These are phyloP conservation scores for Claviceps monticola DNA, from an alignment of 2,329 filamentous ascomycete species.

Conservation along the genomic window DNA sequence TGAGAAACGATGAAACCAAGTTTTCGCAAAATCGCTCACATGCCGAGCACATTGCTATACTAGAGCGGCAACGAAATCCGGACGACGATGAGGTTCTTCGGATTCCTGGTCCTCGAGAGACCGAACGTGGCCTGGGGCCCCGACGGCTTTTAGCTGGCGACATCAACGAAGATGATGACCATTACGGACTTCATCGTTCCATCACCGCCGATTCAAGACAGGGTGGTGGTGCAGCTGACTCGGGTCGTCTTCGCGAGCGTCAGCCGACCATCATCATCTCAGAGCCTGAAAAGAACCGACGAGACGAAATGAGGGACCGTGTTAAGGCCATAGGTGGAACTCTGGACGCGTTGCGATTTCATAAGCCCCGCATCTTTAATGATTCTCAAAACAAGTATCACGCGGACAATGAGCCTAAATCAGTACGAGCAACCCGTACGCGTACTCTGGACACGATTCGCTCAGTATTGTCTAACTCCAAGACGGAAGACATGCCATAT, in stretches of 20 bases:
- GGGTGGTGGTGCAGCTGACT: constrained; percentile 10
- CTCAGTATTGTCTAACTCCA: constrained; percentile 39
- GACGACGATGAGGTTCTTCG: constrained; percentile 62
- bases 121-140: constrained; percentile 67
- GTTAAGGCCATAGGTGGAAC: constrained; percentile 26
- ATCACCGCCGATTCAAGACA: constrained; percentile 14
- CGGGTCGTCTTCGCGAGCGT: constrained; percentile 19
- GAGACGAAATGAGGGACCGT: constrained; percentile 27
- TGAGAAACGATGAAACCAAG: constrained; percentile 33
- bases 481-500: constrained; percentile 61
- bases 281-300: constrained; percentile 35
- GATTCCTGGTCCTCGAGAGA: constrained; percentile 85
- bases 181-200: constrained; percentile 12
- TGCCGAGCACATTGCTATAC: constrained; percentile 75
- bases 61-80: constrained; percentile 70
- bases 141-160: constrained; percentile 31
- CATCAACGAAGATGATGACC: constrained; percentile 22
- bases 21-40: constrained; percentile 39
- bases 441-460: constrained; percentile 47
- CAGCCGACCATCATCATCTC: constrained; percentile 52
- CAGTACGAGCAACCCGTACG: constrained; percentile 18
- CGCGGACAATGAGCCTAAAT: constrained; percentile 17
- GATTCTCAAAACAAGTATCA: constrained; percentile 24
- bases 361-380: constrained; percentile 27
- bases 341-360: constrained; percentile 27